These are phyloP conservation scores for Myriosclerotinia scirpicola DNA, from an alignment of 2,329 filamentous ascomycete species.

Conservation along the genomic window DNA sequence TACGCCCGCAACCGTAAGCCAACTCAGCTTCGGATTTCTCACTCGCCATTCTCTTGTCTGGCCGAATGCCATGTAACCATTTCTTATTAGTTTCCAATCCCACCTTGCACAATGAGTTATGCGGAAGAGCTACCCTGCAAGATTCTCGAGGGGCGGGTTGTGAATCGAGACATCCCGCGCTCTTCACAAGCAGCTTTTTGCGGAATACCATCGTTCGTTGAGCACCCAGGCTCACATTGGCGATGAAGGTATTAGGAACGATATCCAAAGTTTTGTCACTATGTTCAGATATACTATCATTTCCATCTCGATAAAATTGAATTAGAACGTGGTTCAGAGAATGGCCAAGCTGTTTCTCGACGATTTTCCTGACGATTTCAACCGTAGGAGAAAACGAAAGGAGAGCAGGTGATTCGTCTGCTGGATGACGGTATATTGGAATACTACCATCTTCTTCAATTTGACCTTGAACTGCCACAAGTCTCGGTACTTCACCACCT, in stretches of 20 bases:
- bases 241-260: slow-evolving; percentile 74
- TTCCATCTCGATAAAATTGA: slow-evolving; percentile 85
- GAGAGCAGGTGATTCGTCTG: slow-evolving; percentile 81
- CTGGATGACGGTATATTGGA: slow-evolving; percentile 92
- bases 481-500: slow-evolving; percentile 84
- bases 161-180: slow-evolving; percentile 34
- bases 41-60: slow-evolving; percentile 70
- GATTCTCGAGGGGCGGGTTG: slow-evolving; percentile 33
- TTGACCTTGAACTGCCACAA: slow-evolving; percentile 85
- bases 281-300: slow-evolving; percentile 93
- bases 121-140: slow-evolving; percentile 71
- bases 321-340: slow-evolving; percentile 88
- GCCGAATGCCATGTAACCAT: slow-evolving; percentile 90
- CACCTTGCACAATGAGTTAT: slow-evolving; percentile 86
- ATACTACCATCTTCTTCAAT: slow-evolving; percentile 67
- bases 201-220: slow-evolving; percentile 87
- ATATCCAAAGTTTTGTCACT: slow-evolving; percentile 97
- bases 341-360: slow-evolving; percentile 75
- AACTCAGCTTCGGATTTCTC: slow-evolving; percentile 71
- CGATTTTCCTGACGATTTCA: slow-evolving; percentile 61
- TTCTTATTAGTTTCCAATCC: slow-evolving; percentile 77
- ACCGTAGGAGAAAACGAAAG: slow-evolving; percentile 75
- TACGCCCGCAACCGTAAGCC: slow-evolving; percentile 72
- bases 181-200: slow-evolving; percentile 65
- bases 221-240: slow-evolving; percentile 91